Percentiles rank a stretch among this genome's conserved stretches.
phyloP scores from a whole-genome alignment of 768 basidiomycete genomes.

The Lactarius indigo region DNA sequence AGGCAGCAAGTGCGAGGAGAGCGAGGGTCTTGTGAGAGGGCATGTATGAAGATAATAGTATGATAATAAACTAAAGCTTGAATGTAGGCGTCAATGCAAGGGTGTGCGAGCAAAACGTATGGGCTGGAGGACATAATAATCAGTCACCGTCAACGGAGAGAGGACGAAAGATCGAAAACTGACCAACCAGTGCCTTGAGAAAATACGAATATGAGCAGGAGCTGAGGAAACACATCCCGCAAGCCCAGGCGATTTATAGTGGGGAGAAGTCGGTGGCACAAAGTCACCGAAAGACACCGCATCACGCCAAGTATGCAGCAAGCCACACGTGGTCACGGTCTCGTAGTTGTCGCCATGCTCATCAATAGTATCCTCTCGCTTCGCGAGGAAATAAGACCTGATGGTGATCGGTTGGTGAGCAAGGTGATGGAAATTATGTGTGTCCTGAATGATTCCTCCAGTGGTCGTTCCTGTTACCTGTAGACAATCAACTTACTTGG shows the following conservation, averaged over 20 bases:
- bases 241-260: background rate
- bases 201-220: slow-evolving; percentile 1
- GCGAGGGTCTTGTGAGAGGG: background rate
- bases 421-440: background rate
- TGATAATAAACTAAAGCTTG: background rate
- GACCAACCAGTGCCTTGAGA: slow-evolving; percentile 18
- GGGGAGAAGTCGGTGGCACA: background rate
- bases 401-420: background rate
- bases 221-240: background rate
- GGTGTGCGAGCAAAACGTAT: background rate
- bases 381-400: background rate
- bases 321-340: too few relatives aligned
- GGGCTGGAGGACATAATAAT: background rate
- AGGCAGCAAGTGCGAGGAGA: slow-evolving; percentile 5
- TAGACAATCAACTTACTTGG: too few relatives aligned
- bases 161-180: background rate
- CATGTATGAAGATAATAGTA: slow-evolving; percentile 2
- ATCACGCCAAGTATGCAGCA: background rate
- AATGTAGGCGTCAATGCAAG: background rate
- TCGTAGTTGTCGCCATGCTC: too few relatives aligned
- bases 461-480: background rate
- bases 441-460: background rate
- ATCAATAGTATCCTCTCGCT: background rate
- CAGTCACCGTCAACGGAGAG: background rate
- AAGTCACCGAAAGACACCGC: background rate